Evolutionary conservation across 148 eudicot species (phyloP), one percentile per base, ranked within the genome.

Genomic region (Camellia granthamiana): DNA sequence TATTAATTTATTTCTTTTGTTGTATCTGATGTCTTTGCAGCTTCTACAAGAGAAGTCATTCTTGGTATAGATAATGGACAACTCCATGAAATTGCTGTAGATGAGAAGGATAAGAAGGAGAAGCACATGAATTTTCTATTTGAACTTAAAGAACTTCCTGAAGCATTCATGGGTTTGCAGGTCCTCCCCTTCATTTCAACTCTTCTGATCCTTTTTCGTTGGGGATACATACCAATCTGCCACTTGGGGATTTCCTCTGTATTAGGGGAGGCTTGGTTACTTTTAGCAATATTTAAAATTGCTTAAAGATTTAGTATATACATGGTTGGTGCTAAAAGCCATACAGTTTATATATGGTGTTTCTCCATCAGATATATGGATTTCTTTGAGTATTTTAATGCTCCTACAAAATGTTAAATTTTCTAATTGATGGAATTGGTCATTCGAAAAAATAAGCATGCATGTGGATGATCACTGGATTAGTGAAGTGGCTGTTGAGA

Each of bases 91-190:
- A 88, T 96, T 87, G 85, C 91, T 73, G 93, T 93, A 71, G 99
- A 96, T 69, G 99, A 93, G 88, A 96, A 96, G 86, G 98, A 96
- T 85, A 96, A 96, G 86, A 93, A 74, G 86, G 99, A 96, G 86
- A 96, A 96, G 82, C 88, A 93, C 81, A 86, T 93, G 75, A 96
- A 96, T 82, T 88, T 91, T 77, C 87, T 96, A 14, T 96, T 90
- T 87, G 98, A 96, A 84, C 91, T 96, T 54, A 81, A 75, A 46
- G 99, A 93, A 88, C 89, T 96, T 76, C 92, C 94, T 43, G 97
- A 96, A 86, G 95, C 97, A 82, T 91, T 96, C 84, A 92, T 79
- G 61, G 97, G 94, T 64, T 87, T 96, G 87, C 99, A 93, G 97
- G 99, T 96, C 65, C 54, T 18, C 18, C 46, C 55, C 8, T 62